Percentiles rank a stretch among this genome's conserved stretches.
These are phyloP conservation scores for Boletus rufocinnamomeus DNA, from an alignment of 768 basidiomycete species.

Conservation along the genomic window DNA sequence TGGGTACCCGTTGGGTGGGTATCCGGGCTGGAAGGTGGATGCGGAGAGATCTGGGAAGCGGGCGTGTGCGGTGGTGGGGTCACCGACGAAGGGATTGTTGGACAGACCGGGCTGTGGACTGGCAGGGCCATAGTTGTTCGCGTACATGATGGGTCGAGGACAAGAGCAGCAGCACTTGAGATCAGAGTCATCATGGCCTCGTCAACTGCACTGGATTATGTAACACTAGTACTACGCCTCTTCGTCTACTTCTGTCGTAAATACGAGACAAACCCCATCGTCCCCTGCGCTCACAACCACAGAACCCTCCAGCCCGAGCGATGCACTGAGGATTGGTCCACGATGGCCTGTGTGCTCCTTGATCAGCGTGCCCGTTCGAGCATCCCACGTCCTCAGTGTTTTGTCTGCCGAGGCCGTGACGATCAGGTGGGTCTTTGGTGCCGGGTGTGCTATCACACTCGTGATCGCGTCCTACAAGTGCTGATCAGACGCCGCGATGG, in stretches of 20 bases:
- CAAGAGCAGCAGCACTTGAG: not conserved
- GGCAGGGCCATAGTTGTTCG: conserved; percentile 40
- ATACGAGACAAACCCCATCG: conserved; percentile 86
- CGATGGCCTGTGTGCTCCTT: conserved; percentile 83
- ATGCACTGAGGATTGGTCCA: conserved; percentile 72
- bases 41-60: conserved; percentile 67
- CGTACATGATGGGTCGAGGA: conserved; percentile 38
- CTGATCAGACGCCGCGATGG: conserved; percentile 3
- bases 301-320: conserved; percentile 67
- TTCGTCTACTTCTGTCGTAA: conserved; percentile 52
- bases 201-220: conserved; percentile 19
- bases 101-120: conserved; percentile 32
- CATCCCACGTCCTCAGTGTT: conserved; percentile 91
- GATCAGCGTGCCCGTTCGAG: conserved; percentile 75
- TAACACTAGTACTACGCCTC: conserved; percentile 13
- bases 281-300: conserved; percentile 89
- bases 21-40: conserved; percentile 18
- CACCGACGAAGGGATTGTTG: conserved; percentile 73
- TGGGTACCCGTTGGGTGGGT: conserved; percentile 28
- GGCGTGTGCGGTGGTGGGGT: conserved; percentile 46
- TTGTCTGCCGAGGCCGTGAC: conserved; percentile 88
- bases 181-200: not conserved
- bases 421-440: conserved; percentile 74
- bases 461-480: conserved; percentile 80
- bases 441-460: conserved; percentile 68